Base-by-base conservation (phyloP, 371 early-diverging fungal species). In the Mortierella sp. region DNA sequence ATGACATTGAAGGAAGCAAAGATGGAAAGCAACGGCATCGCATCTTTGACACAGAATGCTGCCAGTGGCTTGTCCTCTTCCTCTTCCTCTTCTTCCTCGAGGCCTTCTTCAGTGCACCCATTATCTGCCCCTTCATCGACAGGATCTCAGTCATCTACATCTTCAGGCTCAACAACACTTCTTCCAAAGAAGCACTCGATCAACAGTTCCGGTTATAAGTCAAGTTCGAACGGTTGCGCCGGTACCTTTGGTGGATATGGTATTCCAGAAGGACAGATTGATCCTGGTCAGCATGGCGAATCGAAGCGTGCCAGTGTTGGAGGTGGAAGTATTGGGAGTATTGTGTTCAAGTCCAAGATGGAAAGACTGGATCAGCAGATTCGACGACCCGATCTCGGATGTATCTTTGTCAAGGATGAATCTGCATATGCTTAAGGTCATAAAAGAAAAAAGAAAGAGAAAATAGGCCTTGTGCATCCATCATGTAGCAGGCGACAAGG, bases 311-410 rank as follows among this genome's bases (percentile, higher is more conserved):
- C n/a, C 16, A 62, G 64, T 5, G 45, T 28, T 47, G 70, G 72
- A 4, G 47, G 62, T 14, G 62, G 55, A 14, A 49, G 64, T 5
- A 39, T 28, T 37, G 73, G 24, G 22, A 11, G 54, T 5, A 55
- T 45, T 22, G 45, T 55, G 63, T 43, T 62, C n/a, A 67, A 66
- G 61, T 32, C 70, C 24, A 55, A 60, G 24, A 47, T 78, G 49
- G 78, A 78, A 52, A 45, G 57, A 26, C 55, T 78, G 51, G 73
- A 78, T n/a, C 73, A 78, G 35, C 78, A 78, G 54, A 78, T 73
- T 58, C 66, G 66, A 24, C 62, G 69, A 20, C 74, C 78, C 1
- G 78, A 78, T 60, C 47, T 68, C 45, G 80, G 68, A 5, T 75
- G 75, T 49, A 74, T 75, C 43, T 75, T 72, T 75, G 75, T 80